Evolutionary conservation across 1,284 basidiomycete species (phyloP).

Genomic region (Acaromyces ingoldii): DNA sequence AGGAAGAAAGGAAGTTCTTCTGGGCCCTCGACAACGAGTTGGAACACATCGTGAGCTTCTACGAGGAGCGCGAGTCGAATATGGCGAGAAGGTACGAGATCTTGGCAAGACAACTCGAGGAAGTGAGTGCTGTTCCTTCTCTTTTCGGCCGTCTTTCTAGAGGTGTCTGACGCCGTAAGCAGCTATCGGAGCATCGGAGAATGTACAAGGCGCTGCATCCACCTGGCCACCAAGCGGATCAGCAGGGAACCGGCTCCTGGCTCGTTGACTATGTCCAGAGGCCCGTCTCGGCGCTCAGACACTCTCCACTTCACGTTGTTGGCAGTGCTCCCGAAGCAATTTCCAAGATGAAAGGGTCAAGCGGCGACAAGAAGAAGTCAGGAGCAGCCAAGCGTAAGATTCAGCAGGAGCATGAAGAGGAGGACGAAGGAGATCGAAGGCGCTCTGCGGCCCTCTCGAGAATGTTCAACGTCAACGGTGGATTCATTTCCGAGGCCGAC

Average conservation of each 20-base stretch:
- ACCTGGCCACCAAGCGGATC: not conserved
- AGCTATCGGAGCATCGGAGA: conserved; percentile 43
- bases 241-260: no score
- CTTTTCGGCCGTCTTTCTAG: no score
- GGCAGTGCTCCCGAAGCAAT: no score
- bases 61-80: conserved; percentile 67
- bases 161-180: conserved; percentile 14
- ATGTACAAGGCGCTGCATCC: conserved; percentile 23
- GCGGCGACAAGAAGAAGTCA: not conserved
- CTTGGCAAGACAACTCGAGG: conserved; percentile 68
- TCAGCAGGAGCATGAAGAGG: conserved; percentile 9
- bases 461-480: conserved; percentile 10
- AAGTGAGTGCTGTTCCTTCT: conserved; percentile 54
- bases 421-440: conserved; percentile 38
- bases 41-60: conserved; percentile 59
- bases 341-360: not conserved
- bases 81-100: conserved; percentile 58
- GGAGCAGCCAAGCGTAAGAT: conserved; percentile 9
- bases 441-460: conserved; percentile 28
- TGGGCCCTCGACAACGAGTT: conserved; percentile 31
- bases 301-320: no score
- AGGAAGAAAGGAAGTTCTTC: conserved; percentile 67
- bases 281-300: no score
- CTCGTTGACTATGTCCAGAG: no score
- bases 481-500: conserved; percentile 24